These are phyloP conservation scores for Pseudomassariella vexata DNA, from an alignment of 2,329 filamentous ascomycete genomes.

Conservation along the genomic window DNA sequence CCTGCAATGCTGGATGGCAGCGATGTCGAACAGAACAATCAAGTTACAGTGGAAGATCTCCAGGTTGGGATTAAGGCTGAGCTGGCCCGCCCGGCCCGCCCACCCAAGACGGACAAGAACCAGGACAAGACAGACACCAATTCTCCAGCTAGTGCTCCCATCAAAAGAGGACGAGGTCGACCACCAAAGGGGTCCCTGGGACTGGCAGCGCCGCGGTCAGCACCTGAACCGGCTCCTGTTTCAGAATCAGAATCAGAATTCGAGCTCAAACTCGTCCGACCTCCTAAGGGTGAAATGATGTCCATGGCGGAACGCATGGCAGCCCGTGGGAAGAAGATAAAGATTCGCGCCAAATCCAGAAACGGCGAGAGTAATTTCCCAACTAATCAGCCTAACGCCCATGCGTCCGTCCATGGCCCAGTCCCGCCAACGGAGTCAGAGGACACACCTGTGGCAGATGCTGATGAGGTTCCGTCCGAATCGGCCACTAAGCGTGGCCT, in stretches of 20 bases:
- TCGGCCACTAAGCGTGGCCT: background rate
- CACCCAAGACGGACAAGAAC: conserved; percentile 6
- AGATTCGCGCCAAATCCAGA: conserved; percentile 31
- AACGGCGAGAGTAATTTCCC: conserved; percentile 14
- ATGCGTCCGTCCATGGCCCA: background rate
- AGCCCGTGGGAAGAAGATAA: conserved; percentile 46
- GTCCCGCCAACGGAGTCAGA: background rate
- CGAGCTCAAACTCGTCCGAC: conserved; percentile 8
- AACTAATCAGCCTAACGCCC: conserved; percentile 13
- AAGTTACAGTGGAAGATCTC: conserved; percentile 23
- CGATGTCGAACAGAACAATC: conserved; percentile 9
- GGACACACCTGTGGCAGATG: background rate
- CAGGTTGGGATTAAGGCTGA: conserved; percentile 28
- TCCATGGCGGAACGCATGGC: conserved; percentile 55
- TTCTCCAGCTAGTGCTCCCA: background rate
- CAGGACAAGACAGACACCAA: conserved; percentile 4
- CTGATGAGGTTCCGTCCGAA: background rate
- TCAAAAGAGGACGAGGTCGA: conserved; percentile 26
- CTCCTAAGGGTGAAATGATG: conserved; percentile 28
- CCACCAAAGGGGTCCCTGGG: conserved; percentile 18
- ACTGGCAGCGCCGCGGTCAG: conserved; percentile 4
- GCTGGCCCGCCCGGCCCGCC: conserved; percentile 17
- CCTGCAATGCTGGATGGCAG: conserved; percentile 19
- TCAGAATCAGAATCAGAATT: conserved; percentile 8
- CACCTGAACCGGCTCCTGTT: conserved; percentile 3